Conservation (phyloP, 2,329 filamentous ascomycete species). For the Tolypocladium pustulatum region DNA sequence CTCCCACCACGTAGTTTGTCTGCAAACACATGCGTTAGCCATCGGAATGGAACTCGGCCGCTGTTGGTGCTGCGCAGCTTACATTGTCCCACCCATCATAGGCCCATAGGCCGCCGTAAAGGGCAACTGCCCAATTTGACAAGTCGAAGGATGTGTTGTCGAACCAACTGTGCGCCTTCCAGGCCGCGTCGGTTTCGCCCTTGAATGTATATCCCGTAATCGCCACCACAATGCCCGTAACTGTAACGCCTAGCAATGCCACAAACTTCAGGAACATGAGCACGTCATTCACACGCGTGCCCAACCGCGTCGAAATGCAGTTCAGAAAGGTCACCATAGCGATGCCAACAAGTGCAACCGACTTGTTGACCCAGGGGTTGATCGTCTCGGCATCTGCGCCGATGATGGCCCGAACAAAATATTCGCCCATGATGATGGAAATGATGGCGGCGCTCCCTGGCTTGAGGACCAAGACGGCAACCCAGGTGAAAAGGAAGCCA, state of each 20-base stretch:
- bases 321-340: constrained; percentile 73
- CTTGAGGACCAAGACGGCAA: constrained; percentile 86
- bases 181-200: constrained; percentile 67
- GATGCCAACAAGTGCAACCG: constrained; percentile 68
- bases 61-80: constrained; percentile 25
- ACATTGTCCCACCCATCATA: constrained; percentile 99
- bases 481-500: constrained; percentile 95
- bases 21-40: constrained; percentile 22
- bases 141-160: constrained; percentile 69
- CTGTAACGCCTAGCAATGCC: constrained; percentile 73
- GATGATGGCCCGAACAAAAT: constrained; percentile 78
- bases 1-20: constrained; percentile 96
- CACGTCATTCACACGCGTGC: constrained; percentile 76
- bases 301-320: constrained; percentile 80
- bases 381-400: constrained; percentile 76
- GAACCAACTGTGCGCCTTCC: constrained; percentile 86
- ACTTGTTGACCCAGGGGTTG: constrained; percentile 84
- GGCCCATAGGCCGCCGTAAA: constrained; percentile 95
- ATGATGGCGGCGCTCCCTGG: constrained; percentile 91
- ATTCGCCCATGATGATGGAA: constrained; percentile 96
- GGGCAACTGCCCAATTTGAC: constrained; percentile 82
- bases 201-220: constrained; percentile 71
- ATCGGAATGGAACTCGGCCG: not conserved
- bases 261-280: constrained; percentile 98
- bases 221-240: constrained; percentile 83